Evolutionary conservation across 2,329 filamentous ascomycete species (phyloP), one percentile per base, ranked within the genome.

Genomic region (Diaporthe sp.): DNA sequence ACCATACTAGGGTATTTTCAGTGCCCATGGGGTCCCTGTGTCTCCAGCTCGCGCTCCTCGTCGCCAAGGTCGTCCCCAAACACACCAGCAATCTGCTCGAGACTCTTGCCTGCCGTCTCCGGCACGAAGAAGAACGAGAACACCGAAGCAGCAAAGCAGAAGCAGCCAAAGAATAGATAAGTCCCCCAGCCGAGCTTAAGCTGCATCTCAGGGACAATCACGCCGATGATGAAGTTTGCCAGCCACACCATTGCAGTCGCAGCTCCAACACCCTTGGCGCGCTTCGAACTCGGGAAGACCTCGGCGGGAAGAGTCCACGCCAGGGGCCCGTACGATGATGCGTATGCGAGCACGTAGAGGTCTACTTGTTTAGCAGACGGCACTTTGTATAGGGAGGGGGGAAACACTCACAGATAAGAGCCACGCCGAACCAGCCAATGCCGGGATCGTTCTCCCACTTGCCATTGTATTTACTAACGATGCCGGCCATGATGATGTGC

Each of bases 131-230:
- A 82, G 73, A 79, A 86, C 0, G 86, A 84, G 85, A 88, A 92
- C 0, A 87, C 75, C 10, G 87, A 82, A 0, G 87, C 86, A 6
- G 90, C 80, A 1, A 88, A 79, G 76, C 87, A 89, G 76, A 90
- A 90, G 3, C 86, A 84, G 0, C 87, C 89, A 70, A 90, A 91
- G 82, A 91, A 90, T 12, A 89, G 82, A 74, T 90, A 90, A 0
- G 85, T 85, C 1, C 86, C 85, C 76, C 82, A 87, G 2, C 83
- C 83, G 0, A 87, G 89, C 55, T 87, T 86, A 72, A 89, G 82
- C 8, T 91, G 84, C 58, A 92, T 85, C 1, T 88, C 87, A 0
- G 89, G 90, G 0, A 88, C 90, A 22, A 89, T 87, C 28, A 90
- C 84, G 10, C 89, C 89, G 62, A 81, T 78, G 42, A 81, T 87